Evolutionary conservation across 495 filamentous ascomycete genomes (phyloP), one percentile per base, ranked within the genome.

Genomic region (Penicillium pancosmium): DNA sequence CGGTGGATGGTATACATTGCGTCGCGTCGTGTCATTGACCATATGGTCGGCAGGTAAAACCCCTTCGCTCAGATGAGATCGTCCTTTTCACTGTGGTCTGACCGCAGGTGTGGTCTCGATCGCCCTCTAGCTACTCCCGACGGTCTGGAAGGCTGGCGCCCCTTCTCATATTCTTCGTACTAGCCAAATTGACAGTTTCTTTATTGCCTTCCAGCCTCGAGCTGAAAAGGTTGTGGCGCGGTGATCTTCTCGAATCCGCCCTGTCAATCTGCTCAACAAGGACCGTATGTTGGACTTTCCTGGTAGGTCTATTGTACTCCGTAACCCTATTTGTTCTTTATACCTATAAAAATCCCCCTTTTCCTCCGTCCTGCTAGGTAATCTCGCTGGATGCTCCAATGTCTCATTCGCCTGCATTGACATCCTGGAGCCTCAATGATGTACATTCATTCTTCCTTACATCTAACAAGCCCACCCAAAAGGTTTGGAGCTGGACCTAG

Each of bases 1-100:
- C 27, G 27, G 8, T 31, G 27, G 8, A 44, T 44, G 41, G 41
- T 44, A 18, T 44, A 18, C 41, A 44, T 44, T 44, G 41, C 41
- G n/a, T 44, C 41, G 41, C 16, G 41, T 44, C 41, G 41, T 44
- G 41, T 44, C 41, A n/a, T 44, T 44, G 16, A 16, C 41, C 41
- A 44, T 44, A 44, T 44, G 41, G 41, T 44, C 41, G 41, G n/a
- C 16, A 44, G 40, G n/a, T 44, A 44, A 44, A 9, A 16, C 41
- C 19, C 41, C 41, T 44, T 44, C 41, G 41, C 41, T 44, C 41
- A 19, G 16, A 44, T 44, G 16, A 19, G 41, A 44, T 44, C 41
- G 15, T 44, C 41, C 36, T 13, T 13, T 12, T 12, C 12, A 40
- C 12, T 40, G 36, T 13, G 11, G 5, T 40, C 36, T 40, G 36